Evolutionary conservation across 2,329 filamentous ascomycete genomes (phyloP).

Genomic region (Hypomyces perniciosus): DNA sequence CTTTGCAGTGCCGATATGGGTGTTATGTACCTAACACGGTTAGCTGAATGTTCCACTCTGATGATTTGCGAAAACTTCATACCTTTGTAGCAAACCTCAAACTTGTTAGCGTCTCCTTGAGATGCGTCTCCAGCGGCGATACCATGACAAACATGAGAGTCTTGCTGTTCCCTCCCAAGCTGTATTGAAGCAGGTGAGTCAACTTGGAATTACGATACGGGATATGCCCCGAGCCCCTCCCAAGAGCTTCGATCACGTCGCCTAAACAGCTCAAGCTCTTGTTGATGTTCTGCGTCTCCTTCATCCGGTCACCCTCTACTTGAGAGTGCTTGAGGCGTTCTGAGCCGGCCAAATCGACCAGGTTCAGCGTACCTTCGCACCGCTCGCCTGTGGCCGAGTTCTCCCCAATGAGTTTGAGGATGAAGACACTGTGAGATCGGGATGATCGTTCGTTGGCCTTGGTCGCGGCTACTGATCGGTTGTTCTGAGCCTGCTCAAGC

Average conservation of each 20-base stretch:
- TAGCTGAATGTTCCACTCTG: slow-evolving; percentile 17
- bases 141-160: slow-evolving; percentile 99
- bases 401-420: slow-evolving; percentile 67
- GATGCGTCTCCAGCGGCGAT: slow-evolving; percentile 80
- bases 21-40: slow-evolving; percentile 64
- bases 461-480: slow-evolving; percentile 91
- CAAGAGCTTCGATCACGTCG: slow-evolving; percentile 91
- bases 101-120: slow-evolving; percentile 90
- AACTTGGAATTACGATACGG: slow-evolving; percentile 97
- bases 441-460: slow-evolving; percentile 94
- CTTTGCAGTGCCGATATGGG: slow-evolving; percentile 85
- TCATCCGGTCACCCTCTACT: slow-evolving; percentile 78
- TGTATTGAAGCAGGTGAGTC: slow-evolving; percentile 92
- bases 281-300: slow-evolving; percentile 97
- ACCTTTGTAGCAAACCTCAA: slow-evolving; percentile 95
- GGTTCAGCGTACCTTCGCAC: slow-evolving; percentile 88
- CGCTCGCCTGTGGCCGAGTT: slow-evolving; percentile 74
- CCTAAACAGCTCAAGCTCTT: slow-evolving; percentile 86
- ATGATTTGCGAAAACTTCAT: slow-evolving; percentile 13
- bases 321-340: slow-evolving; percentile 84
- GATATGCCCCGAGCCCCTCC: slow-evolving; percentile 74
- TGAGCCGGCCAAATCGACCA: slow-evolving; percentile 91
- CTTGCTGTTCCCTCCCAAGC: slow-evolving; percentile 89
- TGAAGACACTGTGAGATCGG: slow-evolving; percentile 93
- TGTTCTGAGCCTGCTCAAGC: slow-evolving; percentile 72